Evolutionary conservation across 805 yeast genomes (phyloP), one percentile per base, ranked within the genome.

Genomic region (Yarrowia sp.): DNA sequence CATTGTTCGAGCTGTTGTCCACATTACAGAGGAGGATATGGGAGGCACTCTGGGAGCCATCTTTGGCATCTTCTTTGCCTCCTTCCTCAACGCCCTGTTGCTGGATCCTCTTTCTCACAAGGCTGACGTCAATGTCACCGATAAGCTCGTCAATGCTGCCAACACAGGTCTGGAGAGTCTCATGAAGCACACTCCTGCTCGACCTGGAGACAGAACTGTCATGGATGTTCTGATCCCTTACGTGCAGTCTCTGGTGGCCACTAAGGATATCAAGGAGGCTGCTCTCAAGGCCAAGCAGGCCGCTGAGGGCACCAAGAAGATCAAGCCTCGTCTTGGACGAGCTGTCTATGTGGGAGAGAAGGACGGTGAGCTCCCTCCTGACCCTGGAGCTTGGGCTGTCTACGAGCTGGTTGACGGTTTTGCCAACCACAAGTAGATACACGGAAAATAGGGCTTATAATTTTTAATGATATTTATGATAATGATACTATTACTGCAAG

Each of bases 1-100:
- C 17, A 54, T 54, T 12, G 80, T 85, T 59, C 30, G 51, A 12
- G 83, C 88, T 0, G 74, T 90, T 49, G 80, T 85, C n/a, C 83
- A 83, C 69, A 81, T 92, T 59, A 90, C 97, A 2, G 98, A 92
- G 74, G 85, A 85, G 63, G 85, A 85, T 12, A 93, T 93, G 98
- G 98, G 98, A 62, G 98, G 98, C 62, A 93, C 98, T 0, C 89
- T 96, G 1, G 98, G 98, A 58, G 98, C 97, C 0, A 76, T 92
- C 43, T 92, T 92, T 74, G 89, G 96, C 1, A 92, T 92, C 65
- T 90, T 80, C 76, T 79, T 93, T 66, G 85, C 96, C 38, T 90
- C 96, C 0, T 81, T 92, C 67, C 88, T 90, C 1, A 80, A 81
- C 41, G 82, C 61, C 26, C 46, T 54, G 1, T 26, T 54, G 19